Evolutionary conservation across 176 grass and related monocot species (phyloP).

Genomic region (Zea mays): DNA sequence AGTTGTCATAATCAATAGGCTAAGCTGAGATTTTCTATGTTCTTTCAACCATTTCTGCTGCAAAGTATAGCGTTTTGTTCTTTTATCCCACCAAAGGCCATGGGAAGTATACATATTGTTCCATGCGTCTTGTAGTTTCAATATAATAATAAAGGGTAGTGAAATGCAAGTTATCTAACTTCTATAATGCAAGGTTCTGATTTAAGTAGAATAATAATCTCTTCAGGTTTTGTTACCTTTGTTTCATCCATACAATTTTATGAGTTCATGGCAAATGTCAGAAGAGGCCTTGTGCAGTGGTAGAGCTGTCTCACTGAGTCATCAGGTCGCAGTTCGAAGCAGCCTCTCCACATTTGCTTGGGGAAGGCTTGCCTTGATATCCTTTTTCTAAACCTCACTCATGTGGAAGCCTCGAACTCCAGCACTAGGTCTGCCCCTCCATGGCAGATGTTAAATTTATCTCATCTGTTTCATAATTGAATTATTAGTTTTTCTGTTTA

Average conservation of each 20-base stretch:
- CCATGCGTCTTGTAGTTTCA: background rate
- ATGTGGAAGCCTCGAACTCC: too few species aligned
- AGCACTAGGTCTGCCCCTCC: background rate
- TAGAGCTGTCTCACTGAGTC: too few species aligned
- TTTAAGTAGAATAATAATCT: background rate
- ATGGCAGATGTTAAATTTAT: slow-evolving; percentile 15
- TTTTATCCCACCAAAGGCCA: background rate
- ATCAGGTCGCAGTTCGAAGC: too few species aligned
- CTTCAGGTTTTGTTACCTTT: slow-evolving; percentile 14
- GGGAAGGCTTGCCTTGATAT: too few species aligned
- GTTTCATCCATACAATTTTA: slow-evolving; percentile 1
- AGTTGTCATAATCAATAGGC: slow-evolving; percentile 2
- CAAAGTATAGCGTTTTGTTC: background rate
- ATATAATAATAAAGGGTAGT: slow-evolving; percentile 4
- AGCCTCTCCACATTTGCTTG: too few species aligned
- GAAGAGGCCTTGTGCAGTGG: too few species aligned
- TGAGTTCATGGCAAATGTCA: slow-evolving; percentile 1
- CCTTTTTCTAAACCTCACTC: too few species aligned
- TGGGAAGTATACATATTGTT: background rate
- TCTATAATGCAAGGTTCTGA: background rate
- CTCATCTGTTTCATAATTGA: slow-evolving; percentile 12
- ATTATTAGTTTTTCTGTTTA: background rate
- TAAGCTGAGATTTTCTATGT: background rate
- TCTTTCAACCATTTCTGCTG: background rate
- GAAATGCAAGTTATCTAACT: background rate